Evolutionary conservation across 2,329 filamentous ascomycete species (phyloP), one percentile per base, ranked within the genome.

Genomic region (Trichoderma oligosporum): DNA sequence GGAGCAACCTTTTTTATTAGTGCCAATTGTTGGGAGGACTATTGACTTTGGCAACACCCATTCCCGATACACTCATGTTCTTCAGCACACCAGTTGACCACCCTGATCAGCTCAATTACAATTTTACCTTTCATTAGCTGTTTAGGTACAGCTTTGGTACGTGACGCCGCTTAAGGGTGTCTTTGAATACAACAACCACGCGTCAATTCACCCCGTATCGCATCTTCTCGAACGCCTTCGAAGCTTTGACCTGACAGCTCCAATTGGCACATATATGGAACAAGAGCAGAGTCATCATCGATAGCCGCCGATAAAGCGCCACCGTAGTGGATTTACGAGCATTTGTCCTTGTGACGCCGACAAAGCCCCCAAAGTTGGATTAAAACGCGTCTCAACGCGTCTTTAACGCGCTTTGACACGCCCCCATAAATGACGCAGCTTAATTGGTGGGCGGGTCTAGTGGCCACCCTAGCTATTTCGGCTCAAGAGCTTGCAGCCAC

Each of bases 401-500:
- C 14, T 38, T 25, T 41, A 38, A 51, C 54, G 46, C 54, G 54
- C 54, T 51, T 44, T 16, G 38, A 51, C 54, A 41, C 54, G 54
- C 38, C 46, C n/a, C 45, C 36, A 25, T 51, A 36, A 51, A 57
- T 57, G 54, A 57, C 54, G 54, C 54, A 49, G 35, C 46, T 41
- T 11, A n/a, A n/a, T 18, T 12, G n/a, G n/a, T 20, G 14, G 11
- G 54, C 33, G 54, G 54, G 29, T 22, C 45, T 25, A 35, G 18
- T 16, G 45, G 51, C 54, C 46, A 49, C 45, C 46, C 54, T 35
- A 25, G 54, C n/a, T 25, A 14, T 4, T 55, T 45, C 49, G 38
- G 52, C 44, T 56, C 48, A 48, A 55, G 53, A 48, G 53, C 53
- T 56, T 56, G 45, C 53, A 48, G 53, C 53, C 36, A 25, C 35